Conservation (phyloP, 345 rosid genomes). For the Reutealis trisperma region DNA sequence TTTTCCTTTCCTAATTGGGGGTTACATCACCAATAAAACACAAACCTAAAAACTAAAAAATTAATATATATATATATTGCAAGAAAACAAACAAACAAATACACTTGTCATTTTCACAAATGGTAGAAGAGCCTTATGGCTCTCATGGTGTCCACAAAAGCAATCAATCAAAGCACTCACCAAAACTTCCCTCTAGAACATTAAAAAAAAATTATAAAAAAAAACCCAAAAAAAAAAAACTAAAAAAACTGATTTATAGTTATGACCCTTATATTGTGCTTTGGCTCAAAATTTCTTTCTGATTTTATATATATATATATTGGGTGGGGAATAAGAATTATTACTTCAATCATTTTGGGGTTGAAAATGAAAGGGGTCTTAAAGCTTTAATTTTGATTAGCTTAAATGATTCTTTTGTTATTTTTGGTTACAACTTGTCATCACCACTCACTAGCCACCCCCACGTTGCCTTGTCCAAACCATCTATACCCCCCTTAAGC, state of each 20-base stretch:
- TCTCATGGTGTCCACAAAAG: slow-evolving; percentile 24
- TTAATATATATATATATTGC: background rate
- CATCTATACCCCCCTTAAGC: background rate
- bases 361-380: slow-evolving; percentile 36
- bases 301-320: background rate
- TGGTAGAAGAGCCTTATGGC: slow-evolving; percentile 15
- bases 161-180: slow-evolving; percentile 35
- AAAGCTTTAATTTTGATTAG: background rate
- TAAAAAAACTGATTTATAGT: background rate
- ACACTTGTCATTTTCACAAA: slow-evolving; percentile 36
- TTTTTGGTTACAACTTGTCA: background rate
- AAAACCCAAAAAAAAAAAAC: background rate
- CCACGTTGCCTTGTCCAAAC: slow-evolving; percentile 6
- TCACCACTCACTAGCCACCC: background rate
- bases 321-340: slow-evolving; percentile 31
- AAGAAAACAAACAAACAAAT: slow-evolving; percentile 9
- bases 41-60: background rate
- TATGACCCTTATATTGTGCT: slow-evolving; percentile 20
- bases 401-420: background rate
- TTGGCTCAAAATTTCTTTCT: slow-evolving; percentile 15
- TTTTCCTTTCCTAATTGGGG: slow-evolving; percentile 4
- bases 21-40: slow-evolving; percentile 28
- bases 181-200: slow-evolving; percentile 13
- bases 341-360: slow-evolving; percentile 54
- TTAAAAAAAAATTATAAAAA: too few species aligned